phyloP scores from a whole-genome alignment of 2,329 filamentous ascomycete species.

The Calycina marina region DNA sequence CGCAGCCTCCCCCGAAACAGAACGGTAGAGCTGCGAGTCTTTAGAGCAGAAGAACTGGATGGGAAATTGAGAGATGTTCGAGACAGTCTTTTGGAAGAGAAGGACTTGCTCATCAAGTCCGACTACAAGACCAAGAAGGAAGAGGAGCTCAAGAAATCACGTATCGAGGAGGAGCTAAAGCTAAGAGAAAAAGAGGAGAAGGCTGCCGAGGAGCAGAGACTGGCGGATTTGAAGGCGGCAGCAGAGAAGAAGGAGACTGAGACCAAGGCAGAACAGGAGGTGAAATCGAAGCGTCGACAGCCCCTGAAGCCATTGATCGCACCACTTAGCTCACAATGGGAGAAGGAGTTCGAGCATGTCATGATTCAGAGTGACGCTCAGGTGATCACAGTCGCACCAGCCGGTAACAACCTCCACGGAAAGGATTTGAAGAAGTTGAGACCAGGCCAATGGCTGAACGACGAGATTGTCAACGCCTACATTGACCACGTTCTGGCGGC shows the following conservation, averaged over 20 bases:
- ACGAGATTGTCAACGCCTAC: conserved; percentile 58
- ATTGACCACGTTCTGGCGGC: conserved; percentile 44
- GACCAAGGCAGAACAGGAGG: conserved; percentile 13
- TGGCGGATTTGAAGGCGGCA: too few relatives aligned
- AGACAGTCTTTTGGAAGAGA: too few relatives aligned
- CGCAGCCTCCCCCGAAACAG: too few relatives aligned
- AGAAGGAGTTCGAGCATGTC: conserved; percentile 20
- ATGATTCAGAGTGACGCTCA: conserved; percentile 18
- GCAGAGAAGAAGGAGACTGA: conserved; percentile 8
- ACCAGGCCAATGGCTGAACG: conserved; percentile 54
- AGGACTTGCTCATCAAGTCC: too few relatives aligned
- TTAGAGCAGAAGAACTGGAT: too few relatives aligned
- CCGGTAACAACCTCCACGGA: conserved; percentile 34
- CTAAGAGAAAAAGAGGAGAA: too few relatives aligned
- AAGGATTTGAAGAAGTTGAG: conserved; percentile 53
- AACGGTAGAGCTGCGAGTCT: too few relatives aligned
- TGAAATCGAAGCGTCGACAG: conserved; percentile 12
- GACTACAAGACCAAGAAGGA: too few relatives aligned
- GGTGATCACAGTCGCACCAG: conserved; percentile 30
- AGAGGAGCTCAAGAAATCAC: too few relatives aligned
- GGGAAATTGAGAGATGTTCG: too few relatives aligned
- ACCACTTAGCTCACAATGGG: conserved; percentile 26
- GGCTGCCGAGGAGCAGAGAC: too few relatives aligned
- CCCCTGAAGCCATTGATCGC: conserved; percentile 14
- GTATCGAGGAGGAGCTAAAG: too few relatives aligned